These are phyloP conservation scores for bread wheat (Triticum aestivum) DNA, from an alignment of 176 grass and related monocot genomes.

Conservation along the genomic window DNA sequence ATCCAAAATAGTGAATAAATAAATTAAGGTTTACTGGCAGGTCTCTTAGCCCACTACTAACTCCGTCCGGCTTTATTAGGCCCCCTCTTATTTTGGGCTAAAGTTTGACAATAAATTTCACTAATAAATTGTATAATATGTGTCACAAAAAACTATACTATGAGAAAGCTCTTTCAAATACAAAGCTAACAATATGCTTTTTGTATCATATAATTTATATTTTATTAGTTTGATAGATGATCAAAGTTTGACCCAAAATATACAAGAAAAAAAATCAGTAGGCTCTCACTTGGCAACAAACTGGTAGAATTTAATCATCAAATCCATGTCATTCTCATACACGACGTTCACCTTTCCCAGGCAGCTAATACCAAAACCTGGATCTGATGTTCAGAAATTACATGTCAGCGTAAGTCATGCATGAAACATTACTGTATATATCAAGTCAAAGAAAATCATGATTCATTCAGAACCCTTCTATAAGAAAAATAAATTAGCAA, in stretches of 20 bases:
- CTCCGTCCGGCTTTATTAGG: too few species aligned
- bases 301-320: constrained; percentile 81
- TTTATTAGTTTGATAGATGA: too few species aligned
- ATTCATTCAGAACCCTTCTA: constrained; percentile 1
- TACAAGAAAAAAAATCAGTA: background rate
- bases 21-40: background rate
- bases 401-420: constrained; percentile 11
- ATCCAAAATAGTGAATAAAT: background rate
- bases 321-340: constrained; percentile 73
- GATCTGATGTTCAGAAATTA: constrained; percentile 55
- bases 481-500: background rate
- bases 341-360: constrained; percentile 72
- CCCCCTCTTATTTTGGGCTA: too few species aligned
- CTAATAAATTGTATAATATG: too few species aligned
- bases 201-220: too few species aligned
- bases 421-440: background rate
- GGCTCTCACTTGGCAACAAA: constrained; percentile 82
- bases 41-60: background rate
- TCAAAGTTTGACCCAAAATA: background rate
- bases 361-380: constrained; percentile 74
- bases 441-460: background rate
- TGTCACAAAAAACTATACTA: too few species aligned
- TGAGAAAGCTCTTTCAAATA: too few species aligned
- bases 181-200: too few species aligned
- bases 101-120: too few species aligned